phyloP scores from a whole-genome alignment of 352 stramenopile species.

The Phytophthora tentaculata region DNA sequence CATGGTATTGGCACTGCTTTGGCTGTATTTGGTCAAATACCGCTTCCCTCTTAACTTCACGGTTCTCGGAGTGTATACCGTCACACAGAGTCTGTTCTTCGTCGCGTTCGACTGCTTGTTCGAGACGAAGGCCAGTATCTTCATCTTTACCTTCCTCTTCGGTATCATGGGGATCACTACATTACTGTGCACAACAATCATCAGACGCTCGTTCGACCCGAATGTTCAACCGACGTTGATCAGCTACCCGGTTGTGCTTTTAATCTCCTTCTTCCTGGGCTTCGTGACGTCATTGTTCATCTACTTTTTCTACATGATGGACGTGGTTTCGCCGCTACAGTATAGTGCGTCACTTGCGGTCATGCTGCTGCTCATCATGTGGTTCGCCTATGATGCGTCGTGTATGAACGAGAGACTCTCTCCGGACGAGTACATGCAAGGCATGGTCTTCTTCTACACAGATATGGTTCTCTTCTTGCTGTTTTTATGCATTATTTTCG shows the following conservation, averaged over 20 bases:
- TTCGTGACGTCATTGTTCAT: conserved; percentile 65
- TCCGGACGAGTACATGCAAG: conserved; percentile 85
- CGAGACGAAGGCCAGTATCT: conserved; percentile 64
- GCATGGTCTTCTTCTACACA: conserved; percentile 87
- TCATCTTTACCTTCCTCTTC: conserved; percentile 70
- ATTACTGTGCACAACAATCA: conserved; percentile 54
- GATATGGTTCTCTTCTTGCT: conserved; percentile 84
- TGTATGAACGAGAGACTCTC: conserved; percentile 82
- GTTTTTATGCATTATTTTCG: conserved; percentile 81
- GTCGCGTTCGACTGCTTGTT: conserved; percentile 60
- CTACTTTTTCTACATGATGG: conserved; percentile 66
- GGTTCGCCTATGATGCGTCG: conserved; percentile 79
- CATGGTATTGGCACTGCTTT: conserved; percentile 63
- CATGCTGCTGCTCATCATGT: conserved; percentile 78
- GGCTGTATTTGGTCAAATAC: conserved; percentile 82
- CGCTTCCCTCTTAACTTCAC: conserved; percentile 74
- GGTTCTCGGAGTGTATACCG: conserved; percentile 64
- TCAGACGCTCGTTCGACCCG: conserved; percentile 44
- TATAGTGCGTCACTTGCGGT: conserved; percentile 60
- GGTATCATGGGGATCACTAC: conserved; percentile 70
- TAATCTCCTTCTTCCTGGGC: conserved; percentile 60
- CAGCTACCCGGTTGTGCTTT: conserved; percentile 60
- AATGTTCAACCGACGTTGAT: conserved; percentile 48
- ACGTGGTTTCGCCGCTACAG: conserved; percentile 56
- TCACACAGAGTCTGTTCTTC: conserved; percentile 70